phyloP scores from a whole-genome alignment of 1,284 basidiomycete genomes.

The Trametes polyzona region DNA sequence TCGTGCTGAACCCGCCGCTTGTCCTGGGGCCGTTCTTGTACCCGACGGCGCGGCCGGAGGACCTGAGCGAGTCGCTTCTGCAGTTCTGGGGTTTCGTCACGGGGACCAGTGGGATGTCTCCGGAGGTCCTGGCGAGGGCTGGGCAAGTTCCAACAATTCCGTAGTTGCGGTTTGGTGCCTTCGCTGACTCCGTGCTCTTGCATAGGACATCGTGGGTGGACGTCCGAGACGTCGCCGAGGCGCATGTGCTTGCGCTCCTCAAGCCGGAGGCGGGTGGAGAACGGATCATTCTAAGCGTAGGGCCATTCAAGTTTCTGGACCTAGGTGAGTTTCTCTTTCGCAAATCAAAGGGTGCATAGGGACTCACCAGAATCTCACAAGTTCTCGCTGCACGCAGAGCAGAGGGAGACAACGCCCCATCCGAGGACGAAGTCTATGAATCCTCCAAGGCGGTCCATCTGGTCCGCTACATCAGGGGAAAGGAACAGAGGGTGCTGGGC shows the following conservation, averaged over 20 bases:
- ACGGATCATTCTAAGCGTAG: too few relatives aligned
- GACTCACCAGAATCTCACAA: too few relatives aligned
- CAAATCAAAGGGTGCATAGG: too few relatives aligned
- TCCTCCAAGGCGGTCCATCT: too few relatives aligned
- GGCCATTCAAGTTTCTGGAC: too few relatives aligned
- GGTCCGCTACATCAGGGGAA: too few relatives aligned
- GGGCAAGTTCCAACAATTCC: constrained; percentile 1
- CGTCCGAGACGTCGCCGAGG: constrained; percentile 50
- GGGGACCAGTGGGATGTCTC: background rate
- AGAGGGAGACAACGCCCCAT: too few relatives aligned
- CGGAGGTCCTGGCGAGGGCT: background rate
- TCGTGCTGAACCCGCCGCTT: constrained; percentile 10
- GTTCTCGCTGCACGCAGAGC: too few relatives aligned
- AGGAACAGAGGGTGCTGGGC: too few relatives aligned
- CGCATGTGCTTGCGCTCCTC: constrained; percentile 49
- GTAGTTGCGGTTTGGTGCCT: background rate
- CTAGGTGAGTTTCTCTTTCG: too few relatives aligned
- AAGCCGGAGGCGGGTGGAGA: constrained; percentile 47
- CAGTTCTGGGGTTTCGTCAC: constrained; percentile 13
- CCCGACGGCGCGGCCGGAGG: constrained; percentile 13
- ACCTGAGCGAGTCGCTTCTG: constrained; percentile 22
- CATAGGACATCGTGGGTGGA: constrained; percentile 30
- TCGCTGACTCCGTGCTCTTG: background rate
- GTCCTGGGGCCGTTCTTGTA: constrained; percentile 16
- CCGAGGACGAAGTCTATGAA: too few relatives aligned